phyloP scores from a whole-genome alignment of 2,329 filamentous ascomycete species.

The Neoarthrinium moseri region DNA sequence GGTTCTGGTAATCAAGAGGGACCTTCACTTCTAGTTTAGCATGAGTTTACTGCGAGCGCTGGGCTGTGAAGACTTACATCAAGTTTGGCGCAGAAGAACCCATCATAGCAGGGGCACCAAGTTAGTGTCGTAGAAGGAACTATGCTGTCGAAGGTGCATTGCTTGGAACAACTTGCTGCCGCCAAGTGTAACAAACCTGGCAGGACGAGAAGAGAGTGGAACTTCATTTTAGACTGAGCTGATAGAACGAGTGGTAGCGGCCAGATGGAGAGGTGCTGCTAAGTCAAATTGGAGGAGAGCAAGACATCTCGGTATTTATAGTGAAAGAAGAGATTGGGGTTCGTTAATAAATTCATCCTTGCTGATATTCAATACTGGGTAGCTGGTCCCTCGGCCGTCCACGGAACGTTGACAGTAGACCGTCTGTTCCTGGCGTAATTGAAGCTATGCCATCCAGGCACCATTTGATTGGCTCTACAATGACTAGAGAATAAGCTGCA shows the following conservation, averaged over 20 bases:
- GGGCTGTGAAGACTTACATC: constrained; percentile 9
- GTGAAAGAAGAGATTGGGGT: no score
- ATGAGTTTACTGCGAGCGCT: not conserved
- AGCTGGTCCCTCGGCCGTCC: no score
- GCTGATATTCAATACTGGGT: not conserved
- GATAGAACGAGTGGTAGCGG: no score
- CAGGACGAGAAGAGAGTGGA: not conserved
- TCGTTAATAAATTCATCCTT: not conserved
- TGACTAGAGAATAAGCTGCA: no score
- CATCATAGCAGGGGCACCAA: constrained; percentile 21
- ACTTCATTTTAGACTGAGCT: constrained; percentile 3
- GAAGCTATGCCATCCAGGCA: no score
- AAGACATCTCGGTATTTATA: not conserved
- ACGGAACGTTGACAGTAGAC: no score
- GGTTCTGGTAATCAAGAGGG: constrained; percentile 14
- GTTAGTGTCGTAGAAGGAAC: constrained; percentile 14
- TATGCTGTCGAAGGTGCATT: constrained; percentile 13
- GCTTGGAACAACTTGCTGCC: constrained; percentile 1
- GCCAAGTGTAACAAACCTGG: not conserved
- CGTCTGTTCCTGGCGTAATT: no score
- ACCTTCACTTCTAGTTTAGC: constrained; percentile 7
- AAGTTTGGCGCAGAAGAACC: constrained; percentile 21
- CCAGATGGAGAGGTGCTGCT: no score
- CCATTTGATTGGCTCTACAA: no score
- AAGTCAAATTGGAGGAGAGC: not conserved